Percentiles rank a stretch among this genome's conserved stretches.
These are phyloP conservation scores for Neofusicoccum umdonicola DNA, from an alignment of 2,329 filamentous ascomycete species.

Conservation along the genomic window DNA sequence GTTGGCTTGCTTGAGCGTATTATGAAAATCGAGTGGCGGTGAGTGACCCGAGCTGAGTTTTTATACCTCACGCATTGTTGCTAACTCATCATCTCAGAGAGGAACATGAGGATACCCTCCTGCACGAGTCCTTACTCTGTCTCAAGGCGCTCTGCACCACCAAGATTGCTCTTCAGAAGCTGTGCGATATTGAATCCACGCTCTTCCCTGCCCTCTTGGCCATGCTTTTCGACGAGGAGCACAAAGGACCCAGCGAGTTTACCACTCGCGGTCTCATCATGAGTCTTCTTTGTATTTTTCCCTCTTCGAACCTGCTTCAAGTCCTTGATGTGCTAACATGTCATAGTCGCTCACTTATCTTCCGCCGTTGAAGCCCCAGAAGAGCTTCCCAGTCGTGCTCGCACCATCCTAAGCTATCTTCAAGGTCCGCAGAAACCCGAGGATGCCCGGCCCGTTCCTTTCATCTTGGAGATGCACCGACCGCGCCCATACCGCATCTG, in stretches of 20 bases:
- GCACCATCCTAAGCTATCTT: slow-evolving; percentile 73
- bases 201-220: slow-evolving; percentile 82
- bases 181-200: slow-evolving; percentile 73
- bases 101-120: slow-evolving; percentile 89
- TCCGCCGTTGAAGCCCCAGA: slow-evolving; percentile 43
- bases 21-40: slow-evolving; percentile 95
- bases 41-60: slow-evolving; percentile 18
- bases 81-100: slow-evolving; percentile 56
- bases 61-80: slow-evolving; percentile 26
- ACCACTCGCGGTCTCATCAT: slow-evolving; percentile 88
- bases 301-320: neutral
- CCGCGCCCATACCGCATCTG: slow-evolving; percentile 88
- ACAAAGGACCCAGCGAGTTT: slow-evolving; percentile 96
- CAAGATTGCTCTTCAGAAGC: slow-evolving; percentile 75
- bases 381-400: slow-evolving; percentile 67
- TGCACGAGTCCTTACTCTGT: slow-evolving; percentile 90
- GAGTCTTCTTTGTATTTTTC: slow-evolving; percentile 66
- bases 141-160: slow-evolving; percentile 94
- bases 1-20: slow-evolving; percentile 84
- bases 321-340: neutral
- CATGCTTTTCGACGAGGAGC: slow-evolving; percentile 96
- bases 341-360: slow-evolving; percentile 73
- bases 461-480: slow-evolving; percentile 85
- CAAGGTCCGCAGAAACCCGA: slow-evolving; percentile 73
- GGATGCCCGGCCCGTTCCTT: slow-evolving; percentile 72